Conservation (phyloP, 306 rosid species). For the Cicer judaicum region DNA sequence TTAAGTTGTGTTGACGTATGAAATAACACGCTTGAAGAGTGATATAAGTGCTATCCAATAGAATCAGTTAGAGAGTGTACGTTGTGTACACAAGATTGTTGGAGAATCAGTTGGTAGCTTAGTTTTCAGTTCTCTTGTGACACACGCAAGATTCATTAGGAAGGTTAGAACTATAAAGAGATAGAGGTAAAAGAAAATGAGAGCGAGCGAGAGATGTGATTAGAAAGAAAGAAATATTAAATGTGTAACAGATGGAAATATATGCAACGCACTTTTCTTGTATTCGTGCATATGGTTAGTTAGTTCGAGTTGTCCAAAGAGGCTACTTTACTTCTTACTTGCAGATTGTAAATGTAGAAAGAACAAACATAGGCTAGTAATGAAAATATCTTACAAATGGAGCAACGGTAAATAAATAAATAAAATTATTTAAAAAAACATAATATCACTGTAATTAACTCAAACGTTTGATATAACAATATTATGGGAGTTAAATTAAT, state of each 20-base stretch:
- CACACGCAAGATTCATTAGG: conserved; percentile 46
- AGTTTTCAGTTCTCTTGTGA: conserved; percentile 36
- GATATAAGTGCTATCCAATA: not conserved
- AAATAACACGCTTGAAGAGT: conserved; percentile 35
- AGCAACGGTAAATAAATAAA: not conserved
- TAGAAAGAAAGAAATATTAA: too few relatives aligned
- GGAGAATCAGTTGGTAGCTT: not conserved
- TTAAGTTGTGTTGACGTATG: conserved; percentile 9
- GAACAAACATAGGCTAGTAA: not conserved
- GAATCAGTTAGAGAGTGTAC: conserved; percentile 35
- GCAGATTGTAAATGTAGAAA: not conserved
- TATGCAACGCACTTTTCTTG: conserved; percentile 38
- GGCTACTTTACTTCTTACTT: conserved; percentile 16
- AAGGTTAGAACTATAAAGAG: not conserved
- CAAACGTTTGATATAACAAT: too few relatives aligned
- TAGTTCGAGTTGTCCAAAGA: conserved; percentile 5
- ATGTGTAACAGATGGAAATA: not conserved
- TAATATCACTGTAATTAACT: too few relatives aligned
- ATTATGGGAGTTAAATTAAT: too few relatives aligned
- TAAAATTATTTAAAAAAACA: too few relatives aligned
- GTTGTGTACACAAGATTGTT: conserved; percentile 22
- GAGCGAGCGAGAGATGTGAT: not conserved
- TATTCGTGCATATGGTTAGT: conserved; percentile 21
- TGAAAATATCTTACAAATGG: not conserved
- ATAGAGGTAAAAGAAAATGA: not conserved